Base-by-base conservation (phyloP, 2,329 filamentous ascomycete genomes). In the Exophiala sideris region DNA sequence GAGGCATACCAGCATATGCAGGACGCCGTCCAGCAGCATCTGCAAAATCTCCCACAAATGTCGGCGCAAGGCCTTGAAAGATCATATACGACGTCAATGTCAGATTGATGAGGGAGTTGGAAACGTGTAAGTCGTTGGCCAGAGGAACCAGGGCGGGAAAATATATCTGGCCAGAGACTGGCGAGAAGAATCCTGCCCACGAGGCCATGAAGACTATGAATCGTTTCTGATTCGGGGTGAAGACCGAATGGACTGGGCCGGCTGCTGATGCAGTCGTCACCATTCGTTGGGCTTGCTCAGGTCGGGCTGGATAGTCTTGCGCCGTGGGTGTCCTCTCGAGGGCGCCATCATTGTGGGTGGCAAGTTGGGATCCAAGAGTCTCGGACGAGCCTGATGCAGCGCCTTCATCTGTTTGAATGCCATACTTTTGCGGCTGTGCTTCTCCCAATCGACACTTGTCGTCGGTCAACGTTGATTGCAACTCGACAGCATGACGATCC, bases 61-160 rank as follows among this genome's bases (percentile, higher is more conserved):
- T 76, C 29, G 78, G 78, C 1, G 76, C 73, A 11, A 82, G 66
- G 2, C 77, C 80, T 70, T 82, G 79, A 33, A 79, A 73, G 36
- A 80, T 77, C 61, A 64, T 64, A 34, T 60, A 60, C 7, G 68
- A 68, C 1, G 70, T 70, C 47, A 70, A 61, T 0, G 67, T 68
- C 40, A 70, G 57, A 47, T 68, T 65, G 45, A 65, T 65, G 11
- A 61, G 52, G 5, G 61, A 54, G 39, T 57, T 51, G 10, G 62
- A 63, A 11, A 65, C 63, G 48, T 71, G 33, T 9, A 78, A 62
- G 52, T 76, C 73, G 3, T 45, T 41, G 1, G 76, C 70, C 21
- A 79, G 70, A 0, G 69, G 67, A 9, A 71, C 67, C 8, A 77
- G 62, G 4, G 73, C 68, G 3, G 75, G 75, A 50, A 77, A 73